These are phyloP conservation scores for Mucor indicus DNA, from an alignment of 371 early-diverging fungal species.

Conservation along the genomic window DNA sequence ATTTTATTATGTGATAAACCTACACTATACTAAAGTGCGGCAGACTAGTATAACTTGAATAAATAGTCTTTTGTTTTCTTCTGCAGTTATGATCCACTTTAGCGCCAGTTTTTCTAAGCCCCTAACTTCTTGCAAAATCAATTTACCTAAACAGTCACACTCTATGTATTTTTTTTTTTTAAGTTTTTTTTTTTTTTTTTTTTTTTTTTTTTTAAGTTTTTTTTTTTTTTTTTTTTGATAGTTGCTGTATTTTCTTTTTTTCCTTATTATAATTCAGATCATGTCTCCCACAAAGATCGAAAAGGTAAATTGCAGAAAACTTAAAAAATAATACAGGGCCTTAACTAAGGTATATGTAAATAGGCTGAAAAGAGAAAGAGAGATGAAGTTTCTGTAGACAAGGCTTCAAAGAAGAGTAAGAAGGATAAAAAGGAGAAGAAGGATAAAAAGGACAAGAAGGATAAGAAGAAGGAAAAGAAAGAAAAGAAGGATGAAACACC, in stretches of 20 bases:
- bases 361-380: slow-evolving; percentile 27
- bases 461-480: slow-evolving; percentile 50
- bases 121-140: too few species aligned
- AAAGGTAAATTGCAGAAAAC: slow-evolving; percentile 8
- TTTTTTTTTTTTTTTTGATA: slow-evolving; percentile 4
- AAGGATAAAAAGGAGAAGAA: slow-evolving; percentile 38
- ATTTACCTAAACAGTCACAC: too few species aligned
- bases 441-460: slow-evolving; percentile 52
- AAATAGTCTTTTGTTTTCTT: too few species aligned
- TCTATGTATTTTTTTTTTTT: too few species aligned
- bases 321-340: neutral
- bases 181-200: neutral
- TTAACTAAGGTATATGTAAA: neutral
- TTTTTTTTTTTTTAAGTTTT: slow-evolving; percentile 4
- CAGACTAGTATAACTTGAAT: too few species aligned
- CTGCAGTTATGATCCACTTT: too few species aligned
- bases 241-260: neutral
- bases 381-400: slow-evolving; percentile 16
- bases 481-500: slow-evolving; percentile 25
- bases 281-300: slow-evolving; percentile 28
- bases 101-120: too few species aligned
- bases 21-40: too few species aligned
- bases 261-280: slow-evolving; percentile 1
- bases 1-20: too few species aligned
- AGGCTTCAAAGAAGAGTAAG: slow-evolving; percentile 18